Evolutionary conservation across 1,284 basidiomycete genomes (phyloP).

Genomic region (Taiwanofungus camphoratus): DNA sequence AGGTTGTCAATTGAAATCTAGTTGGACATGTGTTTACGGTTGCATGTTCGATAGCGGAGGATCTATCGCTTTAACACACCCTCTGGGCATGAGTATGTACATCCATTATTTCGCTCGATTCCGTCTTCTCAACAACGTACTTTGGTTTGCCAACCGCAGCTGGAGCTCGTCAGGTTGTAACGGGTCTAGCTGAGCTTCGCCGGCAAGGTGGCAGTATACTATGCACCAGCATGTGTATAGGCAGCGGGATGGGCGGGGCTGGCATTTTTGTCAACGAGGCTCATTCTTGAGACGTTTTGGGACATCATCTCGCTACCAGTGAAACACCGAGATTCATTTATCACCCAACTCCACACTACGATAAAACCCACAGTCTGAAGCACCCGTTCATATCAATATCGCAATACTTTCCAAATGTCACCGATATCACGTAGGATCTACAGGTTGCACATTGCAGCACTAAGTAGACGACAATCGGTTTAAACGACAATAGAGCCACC

Average conservation of each 20-base stretch:
- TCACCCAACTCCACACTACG: too few species aligned
- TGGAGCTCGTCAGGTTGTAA: constrained; percentile 69
- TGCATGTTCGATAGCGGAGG: constrained; percentile 53
- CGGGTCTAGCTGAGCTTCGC: constrained; percentile 75
- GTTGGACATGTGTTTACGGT: background rate
- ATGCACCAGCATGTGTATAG: constrained; percentile 86
- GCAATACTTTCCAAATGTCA: too few species aligned
- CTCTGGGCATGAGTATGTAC: constrained; percentile 72
- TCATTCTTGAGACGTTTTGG: constrained; percentile 12
- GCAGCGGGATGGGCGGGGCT: constrained; percentile 86
- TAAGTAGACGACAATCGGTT: too few species aligned
- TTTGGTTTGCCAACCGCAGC: too few species aligned
- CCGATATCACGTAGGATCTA: too few species aligned
- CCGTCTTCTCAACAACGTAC: constrained; percentile 15
- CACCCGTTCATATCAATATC: too few species aligned
- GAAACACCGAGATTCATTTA: too few species aligned
- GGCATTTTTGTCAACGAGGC: constrained; percentile 77
- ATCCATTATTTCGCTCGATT: background rate
- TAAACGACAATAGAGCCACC: too few species aligned
- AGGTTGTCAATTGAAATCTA: constrained; percentile 14
- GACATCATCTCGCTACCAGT: background rate
- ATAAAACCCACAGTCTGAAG: too few species aligned
- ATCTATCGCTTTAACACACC: constrained; percentile 81
- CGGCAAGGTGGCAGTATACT: constrained; percentile 60
- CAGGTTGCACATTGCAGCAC: too few species aligned